phyloP scores from a whole-genome alignment of 306 rosid species.

The Calophaca sinica region DNA sequence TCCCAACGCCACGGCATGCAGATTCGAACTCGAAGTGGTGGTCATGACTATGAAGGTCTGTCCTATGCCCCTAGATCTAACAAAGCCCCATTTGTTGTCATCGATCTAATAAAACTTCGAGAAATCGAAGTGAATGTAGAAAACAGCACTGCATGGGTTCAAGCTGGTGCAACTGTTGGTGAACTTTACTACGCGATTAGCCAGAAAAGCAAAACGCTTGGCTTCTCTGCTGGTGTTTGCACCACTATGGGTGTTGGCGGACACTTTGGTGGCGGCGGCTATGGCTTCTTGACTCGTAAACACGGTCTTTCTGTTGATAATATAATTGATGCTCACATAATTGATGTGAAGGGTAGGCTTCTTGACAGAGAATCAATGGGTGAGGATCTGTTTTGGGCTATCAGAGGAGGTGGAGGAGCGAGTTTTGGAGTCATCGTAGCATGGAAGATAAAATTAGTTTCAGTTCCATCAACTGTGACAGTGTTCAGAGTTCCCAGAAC shows the following conservation, averaged over 20 bases:
- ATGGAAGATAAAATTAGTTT: constrained; percentile 56
- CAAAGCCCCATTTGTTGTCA: constrained; percentile 51
- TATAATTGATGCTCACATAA: constrained; percentile 59
- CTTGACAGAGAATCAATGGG: constrained; percentile 63
- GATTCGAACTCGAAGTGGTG: constrained; percentile 64
- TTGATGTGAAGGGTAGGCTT: constrained; percentile 57
- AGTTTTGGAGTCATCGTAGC: constrained; percentile 66
- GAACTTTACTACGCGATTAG: constrained; percentile 33
- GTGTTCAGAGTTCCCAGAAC: constrained; percentile 51
- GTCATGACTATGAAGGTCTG: constrained; percentile 51
- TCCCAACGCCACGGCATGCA: constrained; percentile 54
- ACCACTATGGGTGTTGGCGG: constrained; percentile 71
- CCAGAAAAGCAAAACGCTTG: constrained; percentile 21
- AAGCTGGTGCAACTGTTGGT: too few relatives aligned
- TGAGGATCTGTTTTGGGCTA: constrained; percentile 76
- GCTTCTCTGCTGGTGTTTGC: constrained; percentile 66
- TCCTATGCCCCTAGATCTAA: neutral
- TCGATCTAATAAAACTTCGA: constrained; percentile 52
- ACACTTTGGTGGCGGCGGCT: constrained; percentile 71
- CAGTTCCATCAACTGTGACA: constrained; percentile 62
- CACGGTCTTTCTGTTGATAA: constrained; percentile 65
- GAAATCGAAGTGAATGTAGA: constrained; percentile 46
- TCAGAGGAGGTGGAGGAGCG: constrained; percentile 71
- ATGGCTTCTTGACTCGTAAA: constrained; percentile 62
- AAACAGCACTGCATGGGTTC: constrained; percentile 8